Evolutionary conservation across 1,284 basidiomycete genomes (phyloP), one percentile per base, ranked within the genome.

Genomic region (Cryptococcus sp.): DNA sequence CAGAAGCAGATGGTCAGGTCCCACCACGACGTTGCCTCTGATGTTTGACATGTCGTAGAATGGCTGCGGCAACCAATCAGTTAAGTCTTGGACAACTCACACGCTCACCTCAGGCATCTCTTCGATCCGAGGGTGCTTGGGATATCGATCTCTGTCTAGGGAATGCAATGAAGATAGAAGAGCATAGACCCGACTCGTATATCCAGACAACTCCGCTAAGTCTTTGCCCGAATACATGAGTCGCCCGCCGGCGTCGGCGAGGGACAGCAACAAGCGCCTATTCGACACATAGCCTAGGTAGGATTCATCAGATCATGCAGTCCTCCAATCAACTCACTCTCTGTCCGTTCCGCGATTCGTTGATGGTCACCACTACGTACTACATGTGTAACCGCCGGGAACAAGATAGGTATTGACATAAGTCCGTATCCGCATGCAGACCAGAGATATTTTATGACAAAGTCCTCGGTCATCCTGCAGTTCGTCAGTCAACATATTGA

Each of bases 371-470:
- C 20, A 22, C 29, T 34, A 34, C 29, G 29, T 34, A 10, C 29
- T 34, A 34, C 8, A 13, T 50, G 15, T 8, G 43, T 59, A 26
- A 57, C 66, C 11, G 58, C 67, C 1, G 73, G 69, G 66, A 89
- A 86, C 47, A 94, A 80, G 17, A 94, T 83, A 0, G 93, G 93
- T 7, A 95, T 87, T 4, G 91, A 90, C 71, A 95, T 95, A 26
- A 96, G 82, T 5, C 84, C 85, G 73, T 94, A 95, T 0, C 92
- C 92, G 7, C 87, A 87, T 0, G 91, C 93, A 22, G 89, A 92
- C 92, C 93, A 95, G 11, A 91, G 80, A 73, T 95, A 95, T 76
- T 95, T 94, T 81, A 94, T 92, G 10, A 95, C 88, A 65, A 91
- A 91, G 79, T 95, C 92, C 71, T 94, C 91, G 0, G 89, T 94